Evolutionary conservation across 768 basidiomycete species (phyloP).

Genomic region (Mrakia hoshinonis): DNA sequence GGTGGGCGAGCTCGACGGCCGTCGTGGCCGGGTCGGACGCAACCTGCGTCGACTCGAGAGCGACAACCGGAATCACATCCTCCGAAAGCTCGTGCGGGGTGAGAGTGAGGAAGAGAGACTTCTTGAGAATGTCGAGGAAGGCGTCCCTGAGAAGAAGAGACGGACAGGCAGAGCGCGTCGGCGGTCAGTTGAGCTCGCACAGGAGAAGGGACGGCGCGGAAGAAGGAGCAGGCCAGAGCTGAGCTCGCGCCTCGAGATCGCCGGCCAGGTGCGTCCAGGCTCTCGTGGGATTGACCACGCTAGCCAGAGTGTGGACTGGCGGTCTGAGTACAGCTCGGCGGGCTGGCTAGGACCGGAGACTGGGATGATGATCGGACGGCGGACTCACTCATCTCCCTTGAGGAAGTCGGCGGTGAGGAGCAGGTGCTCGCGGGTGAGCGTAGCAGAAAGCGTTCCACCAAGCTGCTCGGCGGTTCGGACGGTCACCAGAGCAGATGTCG

Average conservation of each 20-base stretch:
- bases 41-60: slow-evolving; percentile 59
- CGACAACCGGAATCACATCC: slow-evolving; percentile 51
- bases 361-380: no score
- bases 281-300: background rate
- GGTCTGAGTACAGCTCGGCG: background rate
- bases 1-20: slow-evolving; percentile 80
- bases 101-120: slow-evolving; percentile 71
- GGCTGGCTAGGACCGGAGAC: no score
- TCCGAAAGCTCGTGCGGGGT: slow-evolving; percentile 46
- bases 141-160: slow-evolving; percentile 52
- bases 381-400: slow-evolving; percentile 88
- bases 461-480: slow-evolving; percentile 88
- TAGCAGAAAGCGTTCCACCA: slow-evolving; percentile 81
- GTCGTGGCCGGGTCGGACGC: slow-evolving; percentile 54
- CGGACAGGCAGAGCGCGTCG: background rate
- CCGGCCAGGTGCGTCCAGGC: no score
- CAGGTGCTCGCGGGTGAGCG: slow-evolving; percentile 81
- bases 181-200: no score
- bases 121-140: slow-evolving; percentile 73
- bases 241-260: background rate
- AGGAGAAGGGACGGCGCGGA: background rate
- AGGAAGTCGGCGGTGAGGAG: slow-evolving; percentile 91
- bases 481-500: slow-evolving; percentile 62
- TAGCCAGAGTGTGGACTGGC: no score
- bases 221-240: background rate